phyloP scores from a whole-genome alignment of 768 basidiomycete genomes.

The Termitomyces heimii region DNA sequence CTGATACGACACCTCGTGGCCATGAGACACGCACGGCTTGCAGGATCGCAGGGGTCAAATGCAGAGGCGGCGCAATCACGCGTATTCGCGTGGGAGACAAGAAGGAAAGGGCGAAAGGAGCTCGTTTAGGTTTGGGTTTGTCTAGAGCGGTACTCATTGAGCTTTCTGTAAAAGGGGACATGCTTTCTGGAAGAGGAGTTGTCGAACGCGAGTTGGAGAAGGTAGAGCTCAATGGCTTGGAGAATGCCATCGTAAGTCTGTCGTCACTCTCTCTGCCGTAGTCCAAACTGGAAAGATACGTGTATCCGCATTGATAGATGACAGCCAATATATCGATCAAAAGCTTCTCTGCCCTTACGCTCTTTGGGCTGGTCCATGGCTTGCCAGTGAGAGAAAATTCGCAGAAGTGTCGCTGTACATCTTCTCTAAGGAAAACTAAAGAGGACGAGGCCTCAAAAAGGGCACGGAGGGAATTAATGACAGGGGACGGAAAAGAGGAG shows the following conservation, averaged over 20 bases:
- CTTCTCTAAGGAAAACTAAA: slow-evolving; percentile 46
- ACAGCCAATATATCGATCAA: slow-evolving; percentile 60
- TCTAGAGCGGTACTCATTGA: slow-evolving; percentile 33
- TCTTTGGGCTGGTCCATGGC: slow-evolving; percentile 71
- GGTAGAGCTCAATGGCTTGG: slow-evolving; percentile 34
- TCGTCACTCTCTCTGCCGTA: slow-evolving; percentile 77
- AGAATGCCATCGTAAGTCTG: slow-evolving; percentile 65
- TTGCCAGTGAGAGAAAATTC: slow-evolving; percentile 66
- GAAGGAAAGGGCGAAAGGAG: slow-evolving; percentile 72
- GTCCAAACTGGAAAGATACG: slow-evolving; percentile 63
- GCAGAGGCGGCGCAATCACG: slow-evolving; percentile 71
- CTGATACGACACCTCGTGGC: slow-evolving; percentile 74
- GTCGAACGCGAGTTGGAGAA: slow-evolving; percentile 19
- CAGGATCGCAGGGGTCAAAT: slow-evolving; percentile 74
- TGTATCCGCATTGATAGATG: slow-evolving; percentile 58
- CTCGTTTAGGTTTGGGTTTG: slow-evolving; percentile 27
- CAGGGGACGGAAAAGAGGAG: slow-evolving; percentile 57
- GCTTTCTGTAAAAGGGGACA: slow-evolving; percentile 31
- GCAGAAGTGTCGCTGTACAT: slow-evolving; percentile 48
- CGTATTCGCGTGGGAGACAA: slow-evolving; percentile 60
- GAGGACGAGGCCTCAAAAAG: slow-evolving; percentile 44
- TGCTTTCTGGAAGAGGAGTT: slow-evolving; percentile 28
- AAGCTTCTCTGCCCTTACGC: slow-evolving; percentile 58
- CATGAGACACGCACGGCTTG: slow-evolving; percentile 72
- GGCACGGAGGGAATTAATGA: slow-evolving; percentile 48